These are phyloP conservation scores for Aspergillus cejpii DNA, from an alignment of 2,329 filamentous ascomycete species.

Conservation along the genomic window DNA sequence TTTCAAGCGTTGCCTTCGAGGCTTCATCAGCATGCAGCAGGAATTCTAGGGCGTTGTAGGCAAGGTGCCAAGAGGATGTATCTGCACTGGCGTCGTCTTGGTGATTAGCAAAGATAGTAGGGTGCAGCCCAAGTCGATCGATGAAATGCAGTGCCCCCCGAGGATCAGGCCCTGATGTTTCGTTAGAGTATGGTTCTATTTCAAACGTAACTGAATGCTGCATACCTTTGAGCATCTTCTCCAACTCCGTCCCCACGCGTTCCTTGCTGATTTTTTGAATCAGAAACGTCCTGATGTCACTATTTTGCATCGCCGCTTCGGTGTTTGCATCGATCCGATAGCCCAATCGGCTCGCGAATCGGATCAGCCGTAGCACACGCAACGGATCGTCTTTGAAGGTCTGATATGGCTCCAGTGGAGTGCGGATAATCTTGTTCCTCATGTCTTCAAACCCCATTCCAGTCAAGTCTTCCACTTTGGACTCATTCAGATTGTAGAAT, in stretches of 20 bases:
- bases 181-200: slow-evolving; percentile 1
- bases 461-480: slow-evolving; percentile 77
- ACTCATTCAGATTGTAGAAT: slow-evolving; percentile 86
- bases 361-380: slow-evolving; percentile 74
- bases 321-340: slow-evolving; percentile 70
- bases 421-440: slow-evolving; percentile 64
- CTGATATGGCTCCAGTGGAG: slow-evolving; percentile 77
- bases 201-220: not conserved
- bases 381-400: slow-evolving; percentile 94
- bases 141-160: slow-evolving; percentile 35
- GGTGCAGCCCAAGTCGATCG: slow-evolving; percentile 34
- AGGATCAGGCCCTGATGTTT: slow-evolving; percentile 33
- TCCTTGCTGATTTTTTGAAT: slow-evolving; percentile 86
- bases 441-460: slow-evolving; percentile 67
- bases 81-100: slow-evolving; percentile 50
- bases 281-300: slow-evolving; percentile 72
- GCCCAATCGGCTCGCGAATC: slow-evolving; percentile 77
- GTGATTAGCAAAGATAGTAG: slow-evolving; percentile 39
- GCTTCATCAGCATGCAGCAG: slow-evolving; percentile 36
- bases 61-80: slow-evolving; percentile 53
- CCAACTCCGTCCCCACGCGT: slow-evolving; percentile 75
- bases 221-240: slow-evolving; percentile 78
- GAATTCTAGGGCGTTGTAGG: slow-evolving; percentile 57
- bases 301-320: slow-evolving; percentile 66
- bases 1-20: slow-evolving; percentile 36